Evolutionary conservation across 495 filamentous ascomycete genomes (phyloP).

Genomic region (Lentithecium fluviatile): DNA sequence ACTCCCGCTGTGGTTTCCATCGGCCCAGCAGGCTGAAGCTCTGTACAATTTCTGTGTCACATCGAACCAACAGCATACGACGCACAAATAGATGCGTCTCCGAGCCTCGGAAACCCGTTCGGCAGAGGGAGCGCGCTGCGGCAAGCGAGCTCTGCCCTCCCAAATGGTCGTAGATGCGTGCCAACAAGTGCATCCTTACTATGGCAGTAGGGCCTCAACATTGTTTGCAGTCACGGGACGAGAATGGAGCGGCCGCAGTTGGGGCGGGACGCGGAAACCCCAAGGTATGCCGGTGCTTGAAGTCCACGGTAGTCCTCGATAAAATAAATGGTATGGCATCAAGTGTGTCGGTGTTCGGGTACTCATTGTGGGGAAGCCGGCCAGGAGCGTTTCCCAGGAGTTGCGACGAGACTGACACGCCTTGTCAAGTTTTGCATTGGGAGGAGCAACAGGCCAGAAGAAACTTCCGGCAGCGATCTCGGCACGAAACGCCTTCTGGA

Average conservation of each 20-base stretch:
- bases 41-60: conserved; percentile 14
- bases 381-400: neutral
- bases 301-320: too few relatives aligned
- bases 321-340: too few relatives aligned
- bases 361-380: neutral
- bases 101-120: conserved; percentile 9
- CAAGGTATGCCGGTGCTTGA: conserved; percentile 10
- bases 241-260: too few relatives aligned
- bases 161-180: too few relatives aligned
- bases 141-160: conserved; percentile 1
- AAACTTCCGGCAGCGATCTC: neutral
- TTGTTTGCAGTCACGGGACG: neutral
- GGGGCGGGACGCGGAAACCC: too few relatives aligned
- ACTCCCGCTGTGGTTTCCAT: conserved; percentile 11
- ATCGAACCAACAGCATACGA: neutral
- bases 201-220: neutral
- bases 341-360: conserved; percentile 20
- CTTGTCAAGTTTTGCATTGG: neutral
- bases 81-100: neutral
- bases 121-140: neutral
- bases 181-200: too few relatives aligned
- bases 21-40: neutral
- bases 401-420: conserved; percentile 15
- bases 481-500: neutral
- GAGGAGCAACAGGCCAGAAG: neutral